Base-by-base conservation (phyloP, 1,284 basidiomycete species). In the Sporisorium iseilematis-ciliati region DNA sequence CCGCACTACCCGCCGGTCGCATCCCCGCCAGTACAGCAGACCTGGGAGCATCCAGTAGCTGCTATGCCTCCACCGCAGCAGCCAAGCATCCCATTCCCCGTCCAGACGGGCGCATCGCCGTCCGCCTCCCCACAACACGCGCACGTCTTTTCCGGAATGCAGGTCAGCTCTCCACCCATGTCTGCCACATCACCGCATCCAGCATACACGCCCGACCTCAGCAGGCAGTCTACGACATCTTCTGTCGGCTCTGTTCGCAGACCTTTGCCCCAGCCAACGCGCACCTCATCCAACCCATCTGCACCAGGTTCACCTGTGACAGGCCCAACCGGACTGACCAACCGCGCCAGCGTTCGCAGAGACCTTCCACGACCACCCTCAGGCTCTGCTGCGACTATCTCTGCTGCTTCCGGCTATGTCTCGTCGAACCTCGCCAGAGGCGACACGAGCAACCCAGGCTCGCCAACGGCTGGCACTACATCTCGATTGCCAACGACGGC, bases 141-240 rank as follows among this genome's bases (percentile, higher is more conserved):
- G 10, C 66, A 69, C 16, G 26, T 35, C n/a, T 57, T 55, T 16
- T 40, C 65, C 7, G 35, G 51, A 2, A 50, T 53, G 38, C 65
- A 54, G 21, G 29, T 62, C 35, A 43, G 20, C 43, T 57, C 65
- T 51, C 62, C 65, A 33, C 62, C 63, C 12, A 55, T 56, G 42
- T 29, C 54, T 14, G 61, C 57, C 33, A 55, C 35, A 11, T 38
- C 41, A 3, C 33, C 63, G 33, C 64, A 62, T 38, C 46, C 58
- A 4, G 49, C 60, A 7, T 68, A 72, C 40, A 59, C 33, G 11
- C 62, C 53, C 11, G 64, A 71, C 18, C 60, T 73, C 7, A 73
- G 65, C 59, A 54, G 75, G 18, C 69, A 69, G 42, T 73, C 75
- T 14, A 77, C 75, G 4, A 59, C 58, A 18, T 77, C 75, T 10